Base-by-base conservation (phyloP, 1,284 basidiomycete genomes). In the Cystobasidium sp. region DNA sequence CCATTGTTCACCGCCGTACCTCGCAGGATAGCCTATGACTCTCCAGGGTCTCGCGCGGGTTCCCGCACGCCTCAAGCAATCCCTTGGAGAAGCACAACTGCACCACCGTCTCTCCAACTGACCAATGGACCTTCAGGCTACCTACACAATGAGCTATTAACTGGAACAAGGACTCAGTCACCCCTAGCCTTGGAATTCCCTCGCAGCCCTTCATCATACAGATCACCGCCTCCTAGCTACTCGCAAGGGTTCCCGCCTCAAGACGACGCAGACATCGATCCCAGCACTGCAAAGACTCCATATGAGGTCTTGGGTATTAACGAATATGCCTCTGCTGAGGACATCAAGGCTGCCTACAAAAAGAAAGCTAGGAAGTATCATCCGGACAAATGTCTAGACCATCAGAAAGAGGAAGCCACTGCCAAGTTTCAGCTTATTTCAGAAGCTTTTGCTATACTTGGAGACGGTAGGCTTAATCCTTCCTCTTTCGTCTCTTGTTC, bases 341-440 rank as follows among this genome's bases (percentile, higher is more conserved):
- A 73, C 39, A 66, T 73, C 70, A 73, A 66, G 62, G 52, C 24
- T 22, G 70, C 70, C 12, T 73, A 73, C 63, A 73, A 65, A 24
- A 56, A 51, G 31, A n/a, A 20, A 3, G 70, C 70, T 12, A 16
- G 65, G 14, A 20, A 41, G 12, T 49, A 66, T 47, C 70, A 73
- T 49, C 70, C 70, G 6, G 70, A 73, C 43, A 22, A 20, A 14
- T 51, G 52, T 14, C 22, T 16, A 10, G 61, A 51, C 18, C 18
- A 20, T 20, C 59, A 71, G 20, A 31, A 46, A 24, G 52, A 63
- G 4, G 62, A 31, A n/a, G 70, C 70, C 12, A 61, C 43, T 7
- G 14, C 43, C 20, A 12, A 43, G 7, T 73, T 73, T 46, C 39
- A 73, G 62, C 56, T 51, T 5, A 66, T 73, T 3, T 62, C 47